Conservation (phyloP, 148 eudicot genomes). For the Camellia japonica region DNA sequence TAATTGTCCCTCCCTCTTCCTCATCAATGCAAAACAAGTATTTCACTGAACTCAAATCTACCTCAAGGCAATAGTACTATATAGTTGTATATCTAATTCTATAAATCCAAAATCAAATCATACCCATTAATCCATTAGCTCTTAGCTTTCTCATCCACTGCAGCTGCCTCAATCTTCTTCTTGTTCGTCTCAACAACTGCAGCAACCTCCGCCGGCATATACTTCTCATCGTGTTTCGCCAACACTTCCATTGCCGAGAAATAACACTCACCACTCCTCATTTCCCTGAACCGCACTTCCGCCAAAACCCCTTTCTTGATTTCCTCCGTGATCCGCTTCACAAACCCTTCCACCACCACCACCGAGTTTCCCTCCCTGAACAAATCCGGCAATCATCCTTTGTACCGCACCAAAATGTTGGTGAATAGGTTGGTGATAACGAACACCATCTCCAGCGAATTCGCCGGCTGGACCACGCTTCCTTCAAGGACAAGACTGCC, state of each 20-base stretch:
- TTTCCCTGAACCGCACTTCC: constrained; percentile 47
- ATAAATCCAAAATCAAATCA: not conserved
- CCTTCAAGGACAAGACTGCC: constrained; percentile 89
- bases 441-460: constrained; percentile 70
- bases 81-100: not conserved
- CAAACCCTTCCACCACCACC: constrained; percentile 76
- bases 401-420: constrained; percentile 71
- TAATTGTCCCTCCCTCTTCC: not conserved
- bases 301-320: constrained; percentile 28
- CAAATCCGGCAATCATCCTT: constrained; percentile 88
- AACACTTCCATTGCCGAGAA: constrained; percentile 80
- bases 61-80: not conserved
- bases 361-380: constrained; percentile 94
- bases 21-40: not conserved
- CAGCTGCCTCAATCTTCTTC: constrained; percentile 42
- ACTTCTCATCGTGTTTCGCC: constrained; percentile 98
- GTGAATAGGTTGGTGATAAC: constrained; percentile 78
- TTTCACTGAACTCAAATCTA: not conserved
- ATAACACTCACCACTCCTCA: constrained; percentile 64
- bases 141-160: constrained; percentile 30
- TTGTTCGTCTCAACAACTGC: constrained; percentile 80
- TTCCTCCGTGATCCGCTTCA: constrained; percentile 64
- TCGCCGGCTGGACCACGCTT: constrained; percentile 56
- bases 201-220: constrained; percentile 94
- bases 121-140: constrained; percentile 9